A percentile compares a stretch with the other conserved stretches of the same genome.
Conservation (phyloP, 257 asterid genomes). For the Anisodus acutangulus region DNA sequence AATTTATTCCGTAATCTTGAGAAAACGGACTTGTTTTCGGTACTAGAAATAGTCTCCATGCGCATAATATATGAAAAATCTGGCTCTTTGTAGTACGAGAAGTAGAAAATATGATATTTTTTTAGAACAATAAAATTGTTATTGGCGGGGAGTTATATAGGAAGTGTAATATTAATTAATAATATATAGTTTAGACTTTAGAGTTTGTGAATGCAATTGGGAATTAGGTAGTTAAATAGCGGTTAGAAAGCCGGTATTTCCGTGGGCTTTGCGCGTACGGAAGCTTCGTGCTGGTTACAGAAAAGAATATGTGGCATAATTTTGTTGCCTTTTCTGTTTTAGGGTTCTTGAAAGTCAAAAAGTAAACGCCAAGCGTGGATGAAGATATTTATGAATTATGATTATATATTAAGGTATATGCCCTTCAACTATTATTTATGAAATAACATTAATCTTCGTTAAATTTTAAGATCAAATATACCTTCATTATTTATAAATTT, state of each 20-base stretch:
- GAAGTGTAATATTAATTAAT: neutral
- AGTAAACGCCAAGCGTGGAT: neutral
- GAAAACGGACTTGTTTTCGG: neutral
- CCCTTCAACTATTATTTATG: too few relatives aligned
- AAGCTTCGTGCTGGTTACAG: conserved; percentile 13
- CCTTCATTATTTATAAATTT: too few relatives aligned
- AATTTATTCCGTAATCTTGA: neutral
- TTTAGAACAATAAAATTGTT: neutral
- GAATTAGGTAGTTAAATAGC: neutral
- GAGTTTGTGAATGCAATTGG: neutral
- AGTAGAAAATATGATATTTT: neutral
- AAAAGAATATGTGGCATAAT: neutral
- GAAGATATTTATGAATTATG: neutral
- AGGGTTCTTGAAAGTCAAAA: conserved; percentile 6
- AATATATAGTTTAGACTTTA: neutral
- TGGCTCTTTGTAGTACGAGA: neutral
- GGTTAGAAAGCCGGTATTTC: neutral
- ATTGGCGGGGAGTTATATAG: neutral
- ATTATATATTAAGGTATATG: neutral
- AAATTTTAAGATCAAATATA: too few relatives aligned
- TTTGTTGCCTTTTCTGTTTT: neutral
- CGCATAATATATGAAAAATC: neutral
- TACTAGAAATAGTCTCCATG: conserved; percentile 13
- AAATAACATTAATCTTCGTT: too few relatives aligned
- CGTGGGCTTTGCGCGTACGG: conserved; percentile 30